phyloP scores from a whole-genome alignment of 352 stramenopile species.

The Pythium dissimile region DNA sequence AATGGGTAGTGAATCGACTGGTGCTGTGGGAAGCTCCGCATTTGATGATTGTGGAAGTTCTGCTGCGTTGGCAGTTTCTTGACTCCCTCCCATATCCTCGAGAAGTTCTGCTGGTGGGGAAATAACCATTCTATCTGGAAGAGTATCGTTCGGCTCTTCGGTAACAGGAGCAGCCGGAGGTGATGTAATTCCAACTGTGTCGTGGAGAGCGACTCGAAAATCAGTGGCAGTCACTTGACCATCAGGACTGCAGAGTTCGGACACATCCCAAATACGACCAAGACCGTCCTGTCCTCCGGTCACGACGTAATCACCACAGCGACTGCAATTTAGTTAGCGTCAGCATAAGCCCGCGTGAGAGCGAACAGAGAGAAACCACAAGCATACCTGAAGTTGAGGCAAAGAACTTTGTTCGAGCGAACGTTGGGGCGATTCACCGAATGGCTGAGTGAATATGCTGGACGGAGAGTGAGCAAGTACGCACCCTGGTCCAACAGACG shows the following conservation, averaged over 20 bases:
- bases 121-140: neutral
- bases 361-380: neutral
- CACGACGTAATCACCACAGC: conserved; percentile 71
- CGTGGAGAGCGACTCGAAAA: conserved; percentile 12
- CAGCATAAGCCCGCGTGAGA: no score
- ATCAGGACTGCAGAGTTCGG: conserved; percentile 19
- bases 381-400: conserved; percentile 34
- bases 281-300: conserved; percentile 91
- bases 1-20: no score
- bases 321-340: conserved; percentile 29
- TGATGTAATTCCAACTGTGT: neutral
- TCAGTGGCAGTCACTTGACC: conserved; percentile 10
- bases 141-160: neutral
- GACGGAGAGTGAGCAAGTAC: conserved; percentile 79
- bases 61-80: no score
- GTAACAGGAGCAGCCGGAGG: neutral
- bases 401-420: conserved; percentile 39
- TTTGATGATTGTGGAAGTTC: no score
- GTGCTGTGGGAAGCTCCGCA: no score
- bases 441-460: conserved; percentile 76
- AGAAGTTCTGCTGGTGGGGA: neutral
- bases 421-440: conserved; percentile 17
- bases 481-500: conserved; percentile 64
- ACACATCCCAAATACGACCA: conserved; percentile 79
- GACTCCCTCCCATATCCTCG: neutral